These are phyloP conservation scores for Ceratocystis papillata DNA, from an alignment of 2,329 filamentous ascomycete genomes.

Conservation along the genomic window DNA sequence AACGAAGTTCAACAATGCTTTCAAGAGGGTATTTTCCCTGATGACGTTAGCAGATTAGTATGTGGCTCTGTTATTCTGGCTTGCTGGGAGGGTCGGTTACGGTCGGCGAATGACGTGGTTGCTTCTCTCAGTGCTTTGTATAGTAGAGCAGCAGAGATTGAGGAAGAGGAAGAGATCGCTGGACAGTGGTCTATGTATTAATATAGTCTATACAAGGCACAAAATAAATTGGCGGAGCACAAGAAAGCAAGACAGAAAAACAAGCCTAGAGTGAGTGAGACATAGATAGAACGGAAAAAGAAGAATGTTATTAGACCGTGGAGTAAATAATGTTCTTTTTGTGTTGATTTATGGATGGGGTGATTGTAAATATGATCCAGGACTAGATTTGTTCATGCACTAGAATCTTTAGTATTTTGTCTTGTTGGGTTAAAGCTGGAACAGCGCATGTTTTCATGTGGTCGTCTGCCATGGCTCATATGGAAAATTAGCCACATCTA, in stretches of 20 bases:
- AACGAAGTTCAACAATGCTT: slow-evolving; percentile 29
- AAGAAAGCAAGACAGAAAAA: neutral
- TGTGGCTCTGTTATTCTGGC: slow-evolving; percentile 29
- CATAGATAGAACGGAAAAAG: neutral
- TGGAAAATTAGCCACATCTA: slow-evolving; percentile 15
- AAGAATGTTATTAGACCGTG: slow-evolving; percentile 1
- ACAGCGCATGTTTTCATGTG: neutral
- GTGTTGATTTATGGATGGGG: slow-evolving; percentile 24
- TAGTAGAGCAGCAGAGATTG: slow-evolving; percentile 23
- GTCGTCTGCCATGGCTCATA: neutral
- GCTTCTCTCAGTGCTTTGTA: slow-evolving; percentile 22
- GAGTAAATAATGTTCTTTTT: slow-evolving; percentile 17
- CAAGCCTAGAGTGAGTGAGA: neutral
- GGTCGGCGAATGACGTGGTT: slow-evolving; percentile 23
- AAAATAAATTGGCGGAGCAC: slow-evolving; percentile 17
- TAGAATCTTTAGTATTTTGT: slow-evolving; percentile 8
- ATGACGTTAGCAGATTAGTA: slow-evolving; percentile 26
- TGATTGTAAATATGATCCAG: slow-evolving; percentile 23
- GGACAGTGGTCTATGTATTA: slow-evolving; percentile 25
- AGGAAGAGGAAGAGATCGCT: slow-evolving; percentile 25
- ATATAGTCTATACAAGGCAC: slow-evolving; percentile 16
- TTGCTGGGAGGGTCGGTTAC: slow-evolving; percentile 28
- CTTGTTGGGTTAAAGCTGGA: neutral
- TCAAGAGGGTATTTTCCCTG: slow-evolving; percentile 28
- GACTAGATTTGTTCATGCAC: slow-evolving; percentile 16